Evolutionary conservation across 192 early-diverging fungal species (phyloP).

Genomic region (Coemansia sp.): DNA sequence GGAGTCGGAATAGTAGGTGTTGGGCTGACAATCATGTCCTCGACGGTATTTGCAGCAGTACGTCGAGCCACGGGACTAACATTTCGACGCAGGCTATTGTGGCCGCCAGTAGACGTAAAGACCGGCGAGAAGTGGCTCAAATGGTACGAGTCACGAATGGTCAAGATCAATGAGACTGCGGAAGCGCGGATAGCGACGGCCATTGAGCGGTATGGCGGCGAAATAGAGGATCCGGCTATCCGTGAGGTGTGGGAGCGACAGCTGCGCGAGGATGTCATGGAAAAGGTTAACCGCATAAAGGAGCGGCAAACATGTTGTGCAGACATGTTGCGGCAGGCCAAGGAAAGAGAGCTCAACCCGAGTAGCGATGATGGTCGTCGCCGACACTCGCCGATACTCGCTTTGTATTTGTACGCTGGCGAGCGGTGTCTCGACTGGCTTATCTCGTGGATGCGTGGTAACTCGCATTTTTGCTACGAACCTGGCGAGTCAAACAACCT

Average conservation of each 20-base stretch:
- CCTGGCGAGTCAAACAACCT: neutral
- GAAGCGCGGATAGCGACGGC: constrained; percentile 8
- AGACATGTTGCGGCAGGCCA: constrained; percentile 9
- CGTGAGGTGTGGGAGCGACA: constrained; percentile 41
- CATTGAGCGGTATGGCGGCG: constrained; percentile 4
- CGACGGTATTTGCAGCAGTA: constrained; percentile 31
- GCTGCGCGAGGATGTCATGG: constrained; percentile 22
- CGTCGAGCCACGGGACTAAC: constrained; percentile 45
- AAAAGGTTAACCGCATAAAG: constrained; percentile 23
- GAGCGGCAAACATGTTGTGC: constrained; percentile 7
- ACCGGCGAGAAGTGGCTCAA: constrained; percentile 13
- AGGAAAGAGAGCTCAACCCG: constrained; percentile 3
- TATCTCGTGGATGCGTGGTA: constrained; percentile 19
- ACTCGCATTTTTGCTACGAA: constrained; percentile 31
- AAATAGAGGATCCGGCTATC: constrained; percentile 17
- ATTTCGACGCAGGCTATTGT: constrained; percentile 11
- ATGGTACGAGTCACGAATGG: constrained; percentile 40
- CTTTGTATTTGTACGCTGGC: constrained; percentile 22
- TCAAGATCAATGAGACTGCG: constrained; percentile 19
- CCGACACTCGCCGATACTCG: constrained; percentile 16
- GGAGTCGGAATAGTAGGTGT: constrained; percentile 9
- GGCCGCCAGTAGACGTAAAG: constrained; percentile 17
- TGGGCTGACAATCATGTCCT: constrained; percentile 7
- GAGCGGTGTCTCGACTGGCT: constrained; percentile 26
- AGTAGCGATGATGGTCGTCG: neutral